These are phyloP conservation scores for Magnolia kwangsiensis DNA, from an alignment of 164 flowering plant species.

Conservation along the genomic window DNA sequence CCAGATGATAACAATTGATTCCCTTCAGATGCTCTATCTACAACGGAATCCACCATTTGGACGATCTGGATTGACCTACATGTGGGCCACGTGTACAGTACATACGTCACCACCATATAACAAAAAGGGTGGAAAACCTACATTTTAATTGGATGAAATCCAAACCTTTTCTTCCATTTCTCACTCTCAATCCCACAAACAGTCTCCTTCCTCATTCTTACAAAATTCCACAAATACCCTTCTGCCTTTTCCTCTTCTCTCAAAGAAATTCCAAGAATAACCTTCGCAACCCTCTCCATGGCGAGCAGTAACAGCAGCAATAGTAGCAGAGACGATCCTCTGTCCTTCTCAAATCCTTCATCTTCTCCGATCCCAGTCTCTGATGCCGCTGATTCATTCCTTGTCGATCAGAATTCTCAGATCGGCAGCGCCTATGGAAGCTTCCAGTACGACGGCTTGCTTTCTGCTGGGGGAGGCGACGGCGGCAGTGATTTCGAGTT, in stretches of 20 bases:
- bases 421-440: constrained; percentile 69
- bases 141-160: too few species aligned
- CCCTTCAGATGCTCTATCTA: too few species aligned
- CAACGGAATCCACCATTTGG: too few species aligned
- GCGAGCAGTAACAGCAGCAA: constrained; percentile 25
- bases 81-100: too few species aligned
- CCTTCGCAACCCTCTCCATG: not conserved
- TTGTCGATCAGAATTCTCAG: constrained; percentile 30
- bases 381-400: constrained; percentile 30
- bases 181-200: too few species aligned
- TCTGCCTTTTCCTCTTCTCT: not conserved
- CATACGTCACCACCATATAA: too few species aligned
- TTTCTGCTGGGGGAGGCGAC: constrained; percentile 26
- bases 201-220: not conserved
- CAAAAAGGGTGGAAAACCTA: too few species aligned
- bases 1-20: too few species aligned
- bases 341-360: constrained; percentile 35
- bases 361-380: constrained; percentile 56
- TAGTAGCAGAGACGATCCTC: constrained; percentile 49
- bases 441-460: constrained; percentile 65
- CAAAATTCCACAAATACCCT: not conserved
- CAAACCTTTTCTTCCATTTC: too few species aligned
- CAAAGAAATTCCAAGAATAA: not conserved
- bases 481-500: constrained; percentile 52
- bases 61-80: too few species aligned